Percentiles rank a stretch among this genome's conserved stretches.
Conservation (phyloP, 2,329 filamentous ascomycete species). For the Monilinia fructigena region DNA sequence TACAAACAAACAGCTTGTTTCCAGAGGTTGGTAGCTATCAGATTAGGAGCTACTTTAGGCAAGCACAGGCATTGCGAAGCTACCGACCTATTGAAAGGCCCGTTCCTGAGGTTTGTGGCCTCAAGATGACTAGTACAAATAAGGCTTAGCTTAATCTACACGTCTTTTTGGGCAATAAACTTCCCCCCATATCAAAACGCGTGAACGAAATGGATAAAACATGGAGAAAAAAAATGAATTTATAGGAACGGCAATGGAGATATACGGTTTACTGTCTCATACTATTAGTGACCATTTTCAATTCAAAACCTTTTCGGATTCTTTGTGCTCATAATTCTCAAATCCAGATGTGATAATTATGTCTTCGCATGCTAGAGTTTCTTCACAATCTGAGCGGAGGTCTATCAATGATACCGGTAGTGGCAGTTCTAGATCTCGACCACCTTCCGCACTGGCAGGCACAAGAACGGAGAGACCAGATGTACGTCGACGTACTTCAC, state of each 20-base stretch:
- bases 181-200: constrained; percentile 21
- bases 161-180: constrained; percentile 16
- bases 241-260: constrained; percentile 16
- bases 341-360: constrained; percentile 37
- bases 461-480: constrained; percentile 32
- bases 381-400: constrained; percentile 38
- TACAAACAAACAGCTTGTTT: constrained; percentile 20
- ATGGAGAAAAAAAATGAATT: constrained; percentile 13
- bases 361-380: constrained; percentile 39
- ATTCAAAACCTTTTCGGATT: constrained; percentile 2
- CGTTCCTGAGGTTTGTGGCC: constrained; percentile 18
- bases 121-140: background rate
- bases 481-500: constrained; percentile 34
- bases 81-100: constrained; percentile 4
- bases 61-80: constrained; percentile 26
- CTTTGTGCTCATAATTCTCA: constrained; percentile 20
- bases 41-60: constrained; percentile 23
- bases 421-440: constrained; percentile 36
- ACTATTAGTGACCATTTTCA: constrained; percentile 11
- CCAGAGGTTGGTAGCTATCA: constrained; percentile 22
- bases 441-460: constrained; percentile 32
- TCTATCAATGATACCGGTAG: constrained; percentile 37
- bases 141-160: constrained; percentile 16
- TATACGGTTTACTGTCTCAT: constrained; percentile 17
- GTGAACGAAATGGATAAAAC: constrained; percentile 7